Conservation (phyloP, 2,329 filamentous ascomycete genomes). For the Cladosporium sp. region DNA sequence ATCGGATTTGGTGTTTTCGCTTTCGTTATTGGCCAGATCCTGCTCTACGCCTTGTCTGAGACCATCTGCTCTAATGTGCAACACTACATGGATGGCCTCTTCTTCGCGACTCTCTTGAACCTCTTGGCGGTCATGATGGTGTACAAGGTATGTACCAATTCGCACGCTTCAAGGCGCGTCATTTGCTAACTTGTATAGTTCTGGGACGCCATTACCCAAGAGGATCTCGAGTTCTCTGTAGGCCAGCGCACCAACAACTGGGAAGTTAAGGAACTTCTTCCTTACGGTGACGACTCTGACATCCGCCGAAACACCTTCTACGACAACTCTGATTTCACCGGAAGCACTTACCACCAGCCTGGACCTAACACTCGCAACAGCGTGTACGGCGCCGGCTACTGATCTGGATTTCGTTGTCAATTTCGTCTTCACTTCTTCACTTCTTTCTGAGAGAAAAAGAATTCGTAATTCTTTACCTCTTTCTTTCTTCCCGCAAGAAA, state of each 20-base stretch:
- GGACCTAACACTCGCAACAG: constrained; percentile 17
- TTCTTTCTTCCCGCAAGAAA: constrained; percentile 3
- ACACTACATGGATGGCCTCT: constrained; percentile 91
- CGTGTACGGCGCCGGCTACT: constrained; percentile 10
- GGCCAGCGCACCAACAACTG: constrained; percentile 94
- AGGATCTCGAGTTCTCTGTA: constrained; percentile 97
- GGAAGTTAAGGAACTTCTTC: constrained; percentile 84
- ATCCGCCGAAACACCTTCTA: constrained; percentile 67
- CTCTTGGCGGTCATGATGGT: constrained; percentile 98
- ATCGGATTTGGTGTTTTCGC: constrained; percentile 88
- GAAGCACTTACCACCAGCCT: constrained; percentile 38
- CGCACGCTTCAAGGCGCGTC: constrained; percentile 41
- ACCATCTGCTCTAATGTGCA: constrained; percentile 77
- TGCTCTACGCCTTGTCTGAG: constrained; percentile 84
- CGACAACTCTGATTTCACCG: constrained; percentile 61
- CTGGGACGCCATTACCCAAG: constrained; percentile 98
- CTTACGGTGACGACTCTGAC: constrained; percentile 73
- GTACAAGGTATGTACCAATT: constrained; percentile 61
- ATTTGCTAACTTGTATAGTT: constrained; percentile 44
- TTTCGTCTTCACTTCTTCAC: constrained; percentile 10
- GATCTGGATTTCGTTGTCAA: constrained; percentile 8
- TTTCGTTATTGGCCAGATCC: constrained; percentile 85
- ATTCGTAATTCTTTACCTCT: constrained; percentile 45
- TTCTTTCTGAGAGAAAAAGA: not conserved
- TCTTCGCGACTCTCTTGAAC: constrained; percentile 93